Base-by-base conservation (phyloP, 441 rosid species). In the Kokia cookei region DNA sequence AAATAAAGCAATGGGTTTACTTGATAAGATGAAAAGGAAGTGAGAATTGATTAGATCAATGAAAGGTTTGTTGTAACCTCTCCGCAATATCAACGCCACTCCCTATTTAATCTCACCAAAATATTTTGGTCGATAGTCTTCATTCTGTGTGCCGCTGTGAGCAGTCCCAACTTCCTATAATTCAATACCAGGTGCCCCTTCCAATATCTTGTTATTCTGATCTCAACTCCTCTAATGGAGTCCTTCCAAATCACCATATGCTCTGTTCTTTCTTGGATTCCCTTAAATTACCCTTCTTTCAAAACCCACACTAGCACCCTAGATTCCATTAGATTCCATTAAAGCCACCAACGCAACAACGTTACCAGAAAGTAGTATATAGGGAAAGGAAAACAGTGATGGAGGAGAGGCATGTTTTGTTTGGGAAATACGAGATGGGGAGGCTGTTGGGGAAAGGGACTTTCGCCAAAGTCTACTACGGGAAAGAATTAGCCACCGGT, bases 361-460 rank as follows among this genome's bases (percentile, higher is more conserved):
- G 29, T 22, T 55, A 19, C 60, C 27, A 27, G 6, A 7, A 11
- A 60, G 43, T 2, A 53, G 22, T 15, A 5, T 43, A 11, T 11
- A 6, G 2, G 37, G 12, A 48, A 37, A 37, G 9, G 58, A 10
- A 17, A 17, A 7, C 65, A 7, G 12, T 60, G 48, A 82, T 82
- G 82, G 90, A 87, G 75, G 89, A 77, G 29, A 83, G 87, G 15
- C 79, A 82, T 24, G 37, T 87, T 29, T 47, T 93, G 70, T 88
- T 91, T 22, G 88, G 89, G 0, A 93, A 93, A 47, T 93, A 93
- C 71, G 96, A 93, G 90, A 84, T 87, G 86, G 97, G 96, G 26
- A 74, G 90, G 69, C 3, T 93, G 2, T 24, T 93, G 7, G 97
- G 97, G 2, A 91, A 89, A 74, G 97, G 96, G 0, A 93, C 96